A percentile compares a stretch with the other conserved stretches of the same genome.
phyloP scores from a whole-genome alignment of 768 basidiomycete species.

The Naganishia antarctica region DNA sequence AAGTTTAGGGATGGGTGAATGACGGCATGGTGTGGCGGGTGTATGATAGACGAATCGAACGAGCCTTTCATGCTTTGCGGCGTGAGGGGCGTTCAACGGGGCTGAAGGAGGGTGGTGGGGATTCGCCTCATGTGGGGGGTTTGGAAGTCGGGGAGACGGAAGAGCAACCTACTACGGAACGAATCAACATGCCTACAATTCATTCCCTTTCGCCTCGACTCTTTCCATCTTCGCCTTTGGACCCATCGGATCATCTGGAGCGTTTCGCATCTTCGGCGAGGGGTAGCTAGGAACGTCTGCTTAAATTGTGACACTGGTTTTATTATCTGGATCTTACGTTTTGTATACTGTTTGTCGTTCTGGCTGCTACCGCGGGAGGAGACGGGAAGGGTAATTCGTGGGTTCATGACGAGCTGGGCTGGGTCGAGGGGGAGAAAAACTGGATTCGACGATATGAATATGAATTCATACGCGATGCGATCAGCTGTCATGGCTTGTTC shows the following conservation, averaged over 20 bases:
- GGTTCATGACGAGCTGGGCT: neutral
- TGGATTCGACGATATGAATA: constrained; percentile 25
- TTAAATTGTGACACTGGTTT: neutral
- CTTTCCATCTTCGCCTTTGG: neutral
- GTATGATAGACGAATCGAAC: constrained; percentile 9
- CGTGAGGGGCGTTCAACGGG: constrained; percentile 10
- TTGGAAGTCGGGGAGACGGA: no score
- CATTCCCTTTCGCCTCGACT: constrained; percentile 16
- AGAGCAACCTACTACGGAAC: neutral
- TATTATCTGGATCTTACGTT: neutral
- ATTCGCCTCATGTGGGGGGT: neutral
- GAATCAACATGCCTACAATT: neutral
- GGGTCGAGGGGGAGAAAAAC: constrained; percentile 14
- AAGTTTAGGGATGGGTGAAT: neutral
- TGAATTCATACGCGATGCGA: constrained; percentile 21
- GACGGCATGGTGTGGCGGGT: neutral
- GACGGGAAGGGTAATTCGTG: neutral
- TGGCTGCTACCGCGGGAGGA: neutral
- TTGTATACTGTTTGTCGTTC: neutral
- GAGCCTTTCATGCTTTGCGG: neutral
- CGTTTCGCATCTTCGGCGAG: neutral
- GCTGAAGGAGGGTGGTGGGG: neutral
- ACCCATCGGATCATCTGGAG: neutral
- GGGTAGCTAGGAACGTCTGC: neutral
- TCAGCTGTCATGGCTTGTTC: constrained; percentile 4